phyloP scores from a whole-genome alignment of 1,284 basidiomycete species.

The Tilletia setariae region DNA sequence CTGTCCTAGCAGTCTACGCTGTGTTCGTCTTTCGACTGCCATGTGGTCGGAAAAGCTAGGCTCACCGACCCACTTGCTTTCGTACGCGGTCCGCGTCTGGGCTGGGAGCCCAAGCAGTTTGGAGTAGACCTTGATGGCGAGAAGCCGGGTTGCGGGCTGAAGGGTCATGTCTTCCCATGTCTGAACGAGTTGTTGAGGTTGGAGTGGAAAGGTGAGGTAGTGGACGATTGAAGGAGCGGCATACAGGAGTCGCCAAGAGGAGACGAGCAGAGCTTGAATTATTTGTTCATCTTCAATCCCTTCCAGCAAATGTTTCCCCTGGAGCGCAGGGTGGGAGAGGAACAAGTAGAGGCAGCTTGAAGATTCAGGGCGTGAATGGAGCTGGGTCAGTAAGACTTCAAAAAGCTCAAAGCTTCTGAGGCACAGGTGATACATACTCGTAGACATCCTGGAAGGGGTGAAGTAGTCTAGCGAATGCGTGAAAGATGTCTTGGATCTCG shows the following conservation, averaged over 20 bases:
- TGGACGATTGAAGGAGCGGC: slow-evolving; percentile 21
- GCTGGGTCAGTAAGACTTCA: too few relatives aligned
- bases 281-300: background rate
- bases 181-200: slow-evolving; percentile 24
- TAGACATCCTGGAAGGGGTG: slow-evolving; percentile 42
- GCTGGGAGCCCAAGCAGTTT: slow-evolving; percentile 33
- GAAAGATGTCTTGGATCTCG: slow-evolving; percentile 28
- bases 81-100: slow-evolving; percentile 25
- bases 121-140: slow-evolving; percentile 36
- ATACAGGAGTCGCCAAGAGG: slow-evolving; percentile 23
- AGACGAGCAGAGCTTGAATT: slow-evolving; percentile 23
- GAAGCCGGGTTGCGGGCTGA: slow-evolving; percentile 27
- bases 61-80: slow-evolving; percentile 24
- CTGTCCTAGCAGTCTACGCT: too few relatives aligned
- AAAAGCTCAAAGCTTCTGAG: too few relatives aligned
- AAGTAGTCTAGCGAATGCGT: slow-evolving; percentile 39
- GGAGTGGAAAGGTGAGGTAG: background rate
- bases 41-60: slow-evolving; percentile 11
- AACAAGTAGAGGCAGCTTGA: slow-evolving; percentile 19
- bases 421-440: slow-evolving; percentile 42
- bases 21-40: background rate
- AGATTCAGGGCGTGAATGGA: too few relatives aligned
- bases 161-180: slow-evolving; percentile 20
- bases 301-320: background rate
- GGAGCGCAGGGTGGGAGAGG: slow-evolving; percentile 19